A percentile compares a stretch with the other conserved stretches of the same genome.
These are phyloP conservation scores for Ascochyta fabae DNA, from an alignment of 2,329 filamentous ascomycete species.

Conservation along the genomic window DNA sequence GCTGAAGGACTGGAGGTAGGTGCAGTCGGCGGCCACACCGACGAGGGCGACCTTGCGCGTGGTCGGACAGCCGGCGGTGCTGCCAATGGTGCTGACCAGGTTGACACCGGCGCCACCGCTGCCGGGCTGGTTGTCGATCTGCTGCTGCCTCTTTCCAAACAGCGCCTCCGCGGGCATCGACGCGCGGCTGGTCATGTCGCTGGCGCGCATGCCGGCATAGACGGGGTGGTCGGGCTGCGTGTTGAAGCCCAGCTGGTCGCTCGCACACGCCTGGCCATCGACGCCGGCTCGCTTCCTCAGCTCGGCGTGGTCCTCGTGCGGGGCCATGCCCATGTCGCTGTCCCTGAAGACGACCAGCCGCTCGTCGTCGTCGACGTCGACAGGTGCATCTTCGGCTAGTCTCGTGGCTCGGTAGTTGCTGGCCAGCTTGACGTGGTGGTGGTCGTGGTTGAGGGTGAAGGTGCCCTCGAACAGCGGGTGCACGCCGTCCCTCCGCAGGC, in stretches of 20 bases:
- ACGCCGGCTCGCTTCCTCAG: slow-evolving; percentile 63
- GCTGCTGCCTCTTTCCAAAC: slow-evolving; percentile 71
- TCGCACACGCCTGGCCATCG: slow-evolving; percentile 63
- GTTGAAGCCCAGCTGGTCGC: slow-evolving; percentile 84
- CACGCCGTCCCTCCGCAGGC: slow-evolving; percentile 76
- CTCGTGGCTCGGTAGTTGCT: slow-evolving; percentile 75
- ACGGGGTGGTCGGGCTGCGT: slow-evolving; percentile 73
- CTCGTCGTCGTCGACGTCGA: slow-evolving; percentile 66
- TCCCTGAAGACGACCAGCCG: slow-evolving; percentile 93
- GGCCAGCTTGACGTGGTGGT: slow-evolving; percentile 84
- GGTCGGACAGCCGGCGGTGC: slow-evolving; percentile 80
- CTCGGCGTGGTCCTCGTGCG: slow-evolving; percentile 61
- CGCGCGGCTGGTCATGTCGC: slow-evolving; percentile 58
- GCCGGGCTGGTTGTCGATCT: slow-evolving; percentile 70
- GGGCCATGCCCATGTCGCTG: slow-evolving; percentile 70
- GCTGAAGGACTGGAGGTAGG: slow-evolving; percentile 77
- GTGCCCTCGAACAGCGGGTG: slow-evolving; percentile 87
- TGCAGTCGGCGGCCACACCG: slow-evolving; percentile 92
- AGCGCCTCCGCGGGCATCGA: slow-evolving; percentile 69
- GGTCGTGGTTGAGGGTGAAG: slow-evolving; percentile 79
- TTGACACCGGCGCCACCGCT: slow-evolving; percentile 83
- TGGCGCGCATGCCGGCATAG: slow-evolving; percentile 59
- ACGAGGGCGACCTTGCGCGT: slow-evolving; percentile 92
- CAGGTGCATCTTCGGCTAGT: slow-evolving; percentile 70
- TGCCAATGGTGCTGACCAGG: slow-evolving; percentile 78